Evolutionary conservation across 495 filamentous ascomycete species (phyloP).

Genomic region (Daldinia decipiens): DNA sequence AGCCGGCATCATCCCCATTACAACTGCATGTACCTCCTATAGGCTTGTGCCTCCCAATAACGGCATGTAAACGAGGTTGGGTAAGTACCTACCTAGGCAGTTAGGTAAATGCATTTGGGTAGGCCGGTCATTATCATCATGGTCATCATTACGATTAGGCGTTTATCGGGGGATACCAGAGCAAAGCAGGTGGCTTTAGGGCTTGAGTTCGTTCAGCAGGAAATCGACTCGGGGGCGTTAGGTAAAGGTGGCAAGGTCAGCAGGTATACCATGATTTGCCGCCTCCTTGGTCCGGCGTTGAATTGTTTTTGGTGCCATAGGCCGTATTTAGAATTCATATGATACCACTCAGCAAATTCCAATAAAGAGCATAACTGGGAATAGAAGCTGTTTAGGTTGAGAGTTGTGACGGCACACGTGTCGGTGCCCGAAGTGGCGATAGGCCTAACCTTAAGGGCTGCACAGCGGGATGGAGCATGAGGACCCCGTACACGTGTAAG

Average conservation of each 20-base stretch:
- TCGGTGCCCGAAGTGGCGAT: constrained; percentile 41
- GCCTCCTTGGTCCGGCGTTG: constrained; percentile 16
- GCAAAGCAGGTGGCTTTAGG: constrained; percentile 16
- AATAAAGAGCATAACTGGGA: constrained; percentile 12
- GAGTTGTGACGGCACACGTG: constrained; percentile 33
- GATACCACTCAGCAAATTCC: constrained; percentile 27
- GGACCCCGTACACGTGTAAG: constrained; percentile 39
- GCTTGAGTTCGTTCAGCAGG: constrained; percentile 19
- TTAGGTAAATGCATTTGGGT: constrained; percentile 30
- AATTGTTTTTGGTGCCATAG: constrained; percentile 3
- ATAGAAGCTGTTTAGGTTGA: constrained; percentile 27
- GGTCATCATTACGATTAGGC: constrained; percentile 25
- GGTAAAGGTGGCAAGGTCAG: constrained; percentile 23
- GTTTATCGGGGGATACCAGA: constrained; percentile 35
- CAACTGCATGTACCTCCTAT: neutral
- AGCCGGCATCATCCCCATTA: constrained; percentile 4
- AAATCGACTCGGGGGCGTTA: constrained; percentile 25
- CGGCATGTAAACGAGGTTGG: constrained; percentile 25
- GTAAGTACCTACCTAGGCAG: neutral
- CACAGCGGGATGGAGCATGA: constrained; percentile 19
- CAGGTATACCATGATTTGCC: constrained; percentile 28
- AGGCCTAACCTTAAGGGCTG: constrained; percentile 25
- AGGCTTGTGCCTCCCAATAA: constrained; percentile 7
- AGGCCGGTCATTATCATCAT: constrained; percentile 27
- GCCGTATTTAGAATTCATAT: constrained; percentile 22